These are phyloP conservation scores for Penicillium coffeae DNA, from an alignment of 495 filamentous ascomycete species.

Conservation along the genomic window DNA sequence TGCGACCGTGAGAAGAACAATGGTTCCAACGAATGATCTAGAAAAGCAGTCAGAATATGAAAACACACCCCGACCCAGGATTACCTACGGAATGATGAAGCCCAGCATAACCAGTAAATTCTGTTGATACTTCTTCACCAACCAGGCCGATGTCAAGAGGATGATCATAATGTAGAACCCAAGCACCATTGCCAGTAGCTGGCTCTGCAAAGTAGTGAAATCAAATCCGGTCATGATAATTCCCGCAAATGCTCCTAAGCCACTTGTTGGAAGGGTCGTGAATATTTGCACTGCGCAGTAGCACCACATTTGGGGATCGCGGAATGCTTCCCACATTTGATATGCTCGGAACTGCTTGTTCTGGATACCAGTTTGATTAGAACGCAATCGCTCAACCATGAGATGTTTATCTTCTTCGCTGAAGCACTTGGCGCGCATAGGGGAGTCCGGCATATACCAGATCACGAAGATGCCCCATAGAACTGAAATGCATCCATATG, in stretches of 20 bases:
- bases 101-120: conserved; percentile 61
- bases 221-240: conserved; percentile 51
- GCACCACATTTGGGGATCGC: conserved; percentile 43
- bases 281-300: conserved; percentile 55
- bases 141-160: conserved; percentile 56
- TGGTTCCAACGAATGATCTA: conserved; percentile 56
- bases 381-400: conserved; percentile 45
- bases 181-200: conserved; percentile 61
- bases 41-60: neutral
- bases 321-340: conserved; percentile 43
- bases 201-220: conserved; percentile 40
- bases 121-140: conserved; percentile 61
- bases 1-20: conserved; percentile 61
- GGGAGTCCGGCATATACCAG: conserved; percentile 46
- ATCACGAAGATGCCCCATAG: conserved; percentile 48
- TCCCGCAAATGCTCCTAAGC: conserved; percentile 63
- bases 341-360: conserved; percentile 46
- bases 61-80: neutral
- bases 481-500: conserved; percentile 52
- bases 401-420: conserved; percentile 46
- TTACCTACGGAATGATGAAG: conserved; percentile 56
- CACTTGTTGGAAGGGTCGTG: conserved; percentile 65
- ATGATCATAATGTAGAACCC: conserved; percentile 63
- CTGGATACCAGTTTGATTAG: conserved; percentile 54
- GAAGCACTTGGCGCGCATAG: conserved; percentile 48